Conservation (phyloP, 495 filamentous ascomycete species). For the Penicillium longicatenatum region DNA sequence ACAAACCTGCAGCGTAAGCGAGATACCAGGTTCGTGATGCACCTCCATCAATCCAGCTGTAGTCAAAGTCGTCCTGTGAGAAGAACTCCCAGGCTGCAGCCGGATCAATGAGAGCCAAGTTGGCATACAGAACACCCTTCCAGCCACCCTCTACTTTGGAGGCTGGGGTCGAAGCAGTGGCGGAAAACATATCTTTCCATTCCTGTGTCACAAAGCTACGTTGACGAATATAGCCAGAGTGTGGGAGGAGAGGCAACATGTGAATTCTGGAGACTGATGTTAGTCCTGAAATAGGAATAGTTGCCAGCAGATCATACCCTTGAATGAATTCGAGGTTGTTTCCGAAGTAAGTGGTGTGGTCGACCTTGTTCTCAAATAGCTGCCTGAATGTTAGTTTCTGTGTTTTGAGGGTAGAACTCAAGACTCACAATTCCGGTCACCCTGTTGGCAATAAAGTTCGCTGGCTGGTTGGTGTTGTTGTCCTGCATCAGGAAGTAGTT, state of each 20-base stretch:
- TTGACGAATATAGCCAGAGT: constrained; percentile 65
- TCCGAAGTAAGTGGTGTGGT: constrained; percentile 95
- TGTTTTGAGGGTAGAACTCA: not conserved
- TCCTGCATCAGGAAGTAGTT: constrained; percentile 79
- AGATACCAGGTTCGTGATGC: constrained; percentile 89
- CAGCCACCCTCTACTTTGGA: constrained; percentile 70
- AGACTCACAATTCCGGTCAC: constrained; percentile 76
- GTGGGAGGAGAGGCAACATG: constrained; percentile 87
- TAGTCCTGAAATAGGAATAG: not conserved
- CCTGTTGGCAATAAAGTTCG: constrained; percentile 78
- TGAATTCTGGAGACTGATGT: constrained; percentile 63
- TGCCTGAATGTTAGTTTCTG: constrained; percentile 26
- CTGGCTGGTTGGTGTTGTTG: constrained; percentile 74
- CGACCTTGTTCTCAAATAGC: constrained; percentile 95
- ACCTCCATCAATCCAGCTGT: constrained; percentile 79
- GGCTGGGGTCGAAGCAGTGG: constrained; percentile 49
- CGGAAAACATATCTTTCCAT: constrained; percentile 76
- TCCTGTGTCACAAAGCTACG: constrained; percentile 77
- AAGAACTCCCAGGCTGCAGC: constrained; percentile 74
- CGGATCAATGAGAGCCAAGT: constrained; percentile 79
- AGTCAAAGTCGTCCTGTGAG: constrained; percentile 61
- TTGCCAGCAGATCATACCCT: constrained; percentile 46
- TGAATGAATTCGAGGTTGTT: constrained; percentile 79
- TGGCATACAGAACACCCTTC: constrained; percentile 83
- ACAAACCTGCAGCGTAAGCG: constrained; percentile 69